Base-by-base conservation (phyloP, 2,329 filamentous ascomycete species). In the Cladosporium sp. region DNA sequence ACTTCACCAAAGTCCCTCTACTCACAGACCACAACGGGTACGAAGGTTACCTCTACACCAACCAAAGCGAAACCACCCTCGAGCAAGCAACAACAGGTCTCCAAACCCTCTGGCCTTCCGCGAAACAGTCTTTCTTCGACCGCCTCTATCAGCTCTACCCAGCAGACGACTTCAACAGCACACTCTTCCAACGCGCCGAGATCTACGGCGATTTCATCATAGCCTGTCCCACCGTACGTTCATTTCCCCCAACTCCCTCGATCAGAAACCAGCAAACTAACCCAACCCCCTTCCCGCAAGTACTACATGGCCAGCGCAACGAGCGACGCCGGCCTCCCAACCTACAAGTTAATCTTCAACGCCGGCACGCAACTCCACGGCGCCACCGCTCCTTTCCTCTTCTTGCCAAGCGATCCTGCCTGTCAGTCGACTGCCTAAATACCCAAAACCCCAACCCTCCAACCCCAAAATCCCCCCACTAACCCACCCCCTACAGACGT, bases 141-240 rank as follows among this genome's bases (percentile, higher is more conserved):
- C 63, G 71, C 17, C 58, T 72, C 4, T 71, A 71, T 58, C 61
- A 71, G 52, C 66, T 73, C 18, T 71, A 70, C 47, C 68, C 69
- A 4, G 40, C 41, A 1, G 47, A 50, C 0, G 54, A 57, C 6
- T 69, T 60, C 58, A 69, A 70, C 44, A 64, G 61, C 7, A 70
- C 64, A 7, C 65, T 70, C 52, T 71, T 59, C 54, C 68, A 68
- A 44, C 60, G 69, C 4, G 58, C 65, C 40, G 61, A 61, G 2
- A 66, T 65, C 58, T 75, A 71, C 53, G 71, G 71, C 7, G 72
- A 75, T 54, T 72, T 68, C 53, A 70, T 73, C 30, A 73, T 74
- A 55, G 65, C 64, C 45, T 72, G 70, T 50, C 52, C 52, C 3
- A 51, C 52, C 1, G 13, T 24, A 6, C 17, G 37, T 20, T n/a